Base-by-base conservation (phyloP, 495 filamentous ascomycete species). In the Lentithecium fluviatile region DNA sequence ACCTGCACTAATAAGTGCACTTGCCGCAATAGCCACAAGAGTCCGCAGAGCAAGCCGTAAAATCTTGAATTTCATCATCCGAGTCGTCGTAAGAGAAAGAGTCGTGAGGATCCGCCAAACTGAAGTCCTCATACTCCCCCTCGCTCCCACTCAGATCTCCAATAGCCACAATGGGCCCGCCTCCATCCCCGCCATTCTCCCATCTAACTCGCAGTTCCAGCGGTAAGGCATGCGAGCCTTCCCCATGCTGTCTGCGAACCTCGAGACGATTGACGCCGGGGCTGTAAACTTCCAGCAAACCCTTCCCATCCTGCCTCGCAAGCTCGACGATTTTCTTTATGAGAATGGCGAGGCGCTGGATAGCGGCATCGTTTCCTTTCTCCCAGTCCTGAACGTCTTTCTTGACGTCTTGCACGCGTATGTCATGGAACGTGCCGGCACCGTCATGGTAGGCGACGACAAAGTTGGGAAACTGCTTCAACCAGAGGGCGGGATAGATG, bases 401-500 rank as follows among this genome's bases (percentile, higher is more conserved):
- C 0, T 75, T 69, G 11, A 83, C 65, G 52, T 83, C 70, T 0
- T 70, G 67, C 5, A 83, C 67, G 36, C 75, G 47, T n/a, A 83
- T 79, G 24, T 85, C 75, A 0, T 76, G 25, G 67, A 88, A 90
- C 1, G 65, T 51, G 0, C 86, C 85, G 11, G 19, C 37, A 15
- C 11, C 50, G 0, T 64, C 56, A 67, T 90, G 85, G 54, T 80
- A 84, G 6, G 81, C 85, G 0, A 86, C 70, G 23, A 89, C 66
- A 45, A 89, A 80, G 49, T 82, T 82, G 0, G 84, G 82, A 47
- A 83, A 82, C 52, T 87, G 86, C 1, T 74, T 61, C 0, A 87
- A 25, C 85, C 84, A 88, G 6, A 88, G 74, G 1, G 82, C 75
- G 3, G 80, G 78, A 12, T 84, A 63, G 38, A 82, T 74, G 1